Conservation (phyloP, 257 asterid species). For the Ehretia macrophylla region DNA sequence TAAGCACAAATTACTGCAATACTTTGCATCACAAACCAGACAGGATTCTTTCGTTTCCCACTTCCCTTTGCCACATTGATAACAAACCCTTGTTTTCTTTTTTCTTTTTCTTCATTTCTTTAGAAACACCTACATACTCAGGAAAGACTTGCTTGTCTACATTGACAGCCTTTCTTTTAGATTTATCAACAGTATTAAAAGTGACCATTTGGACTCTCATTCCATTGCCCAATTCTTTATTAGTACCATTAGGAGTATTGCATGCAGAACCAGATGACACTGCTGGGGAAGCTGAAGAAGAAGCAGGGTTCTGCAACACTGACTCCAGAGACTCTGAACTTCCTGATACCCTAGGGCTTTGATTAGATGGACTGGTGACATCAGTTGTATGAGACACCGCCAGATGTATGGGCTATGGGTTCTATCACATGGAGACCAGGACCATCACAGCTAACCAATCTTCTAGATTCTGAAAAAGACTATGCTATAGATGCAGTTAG, state of each 20-base stretch:
- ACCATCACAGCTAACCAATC: slow-evolving; percentile 31
- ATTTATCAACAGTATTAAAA: slow-evolving; percentile 58
- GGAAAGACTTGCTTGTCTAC: slow-evolving; percentile 59
- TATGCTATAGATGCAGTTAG: slow-evolving; percentile 52
- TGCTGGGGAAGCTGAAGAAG: slow-evolving; percentile 60
- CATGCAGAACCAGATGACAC: slow-evolving; percentile 60
- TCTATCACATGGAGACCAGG: slow-evolving; percentile 47
- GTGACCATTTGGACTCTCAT: slow-evolving; percentile 68
- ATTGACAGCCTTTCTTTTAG: slow-evolving; percentile 42
- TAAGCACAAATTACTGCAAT: slow-evolving; percentile 53
- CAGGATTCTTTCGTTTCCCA: slow-evolving; percentile 38
- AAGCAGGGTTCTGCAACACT: slow-evolving; percentile 61
- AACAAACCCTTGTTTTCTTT: slow-evolving; percentile 26
- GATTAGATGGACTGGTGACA: slow-evolving; percentile 24
- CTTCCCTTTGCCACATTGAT: slow-evolving; percentile 47
- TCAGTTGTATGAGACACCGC: slow-evolving; percentile 61
- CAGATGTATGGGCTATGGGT: slow-evolving; percentile 57
- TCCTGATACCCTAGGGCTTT: slow-evolving; percentile 45
- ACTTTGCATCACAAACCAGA: slow-evolving; percentile 60
- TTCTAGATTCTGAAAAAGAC: slow-evolving; percentile 62
- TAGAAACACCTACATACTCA: slow-evolving; percentile 47
- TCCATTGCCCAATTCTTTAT: slow-evolving; percentile 24
- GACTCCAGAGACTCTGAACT: slow-evolving; percentile 81
- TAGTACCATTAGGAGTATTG: slow-evolving; percentile 28
- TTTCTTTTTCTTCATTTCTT: slow-evolving; percentile 62